These are phyloP conservation scores for Blastobotrys proliferans DNA, from an alignment of 1,139 yeast genomes.

Conservation along the genomic window DNA sequence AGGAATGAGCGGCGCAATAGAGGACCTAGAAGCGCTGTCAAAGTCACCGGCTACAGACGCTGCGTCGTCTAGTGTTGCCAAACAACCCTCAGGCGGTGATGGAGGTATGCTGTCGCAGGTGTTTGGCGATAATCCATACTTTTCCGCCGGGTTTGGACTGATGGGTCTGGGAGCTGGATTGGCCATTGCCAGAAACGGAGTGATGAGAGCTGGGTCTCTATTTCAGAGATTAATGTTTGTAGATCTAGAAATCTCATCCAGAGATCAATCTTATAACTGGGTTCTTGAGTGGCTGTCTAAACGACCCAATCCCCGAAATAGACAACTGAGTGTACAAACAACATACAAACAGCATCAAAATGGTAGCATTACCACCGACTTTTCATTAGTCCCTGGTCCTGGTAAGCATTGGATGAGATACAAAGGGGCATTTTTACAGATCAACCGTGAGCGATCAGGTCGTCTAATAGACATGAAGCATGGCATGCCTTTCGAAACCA, in stretches of 20 bases:
- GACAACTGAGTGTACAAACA: slow-evolving; percentile 90
- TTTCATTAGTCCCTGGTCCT: slow-evolving; percentile 95
- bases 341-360: slow-evolving; percentile 84
- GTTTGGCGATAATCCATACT: slow-evolving; percentile 67
- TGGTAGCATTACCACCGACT: slow-evolving; percentile 83
- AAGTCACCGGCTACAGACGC: not conserved
- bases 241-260: slow-evolving; percentile 88
- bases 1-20: no score
- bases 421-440: slow-evolving; percentile 83
- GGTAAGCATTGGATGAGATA: slow-evolving; percentile 87
- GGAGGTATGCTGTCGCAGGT: slow-evolving; percentile 1
- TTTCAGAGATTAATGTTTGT: slow-evolving; percentile 80
- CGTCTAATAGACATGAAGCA: slow-evolving; percentile 82
- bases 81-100: not conserved
- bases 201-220: slow-evolving; percentile 59
- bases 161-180: slow-evolving; percentile 89
- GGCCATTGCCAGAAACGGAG: slow-evolving; percentile 71
- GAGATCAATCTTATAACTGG: slow-evolving; percentile 93
- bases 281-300: slow-evolving; percentile 95
- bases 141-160: slow-evolving; percentile 94
- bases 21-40: no score
- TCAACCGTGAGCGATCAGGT: slow-evolving; percentile 86
- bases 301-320: slow-evolving; percentile 58
- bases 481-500: slow-evolving; percentile 95
- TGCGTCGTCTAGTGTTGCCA: not conserved